Evolutionary conservation across 2,329 filamentous ascomycete species (phyloP), one percentile per base, ranked within the genome.

Genomic region (Aspergillus sp.): DNA sequence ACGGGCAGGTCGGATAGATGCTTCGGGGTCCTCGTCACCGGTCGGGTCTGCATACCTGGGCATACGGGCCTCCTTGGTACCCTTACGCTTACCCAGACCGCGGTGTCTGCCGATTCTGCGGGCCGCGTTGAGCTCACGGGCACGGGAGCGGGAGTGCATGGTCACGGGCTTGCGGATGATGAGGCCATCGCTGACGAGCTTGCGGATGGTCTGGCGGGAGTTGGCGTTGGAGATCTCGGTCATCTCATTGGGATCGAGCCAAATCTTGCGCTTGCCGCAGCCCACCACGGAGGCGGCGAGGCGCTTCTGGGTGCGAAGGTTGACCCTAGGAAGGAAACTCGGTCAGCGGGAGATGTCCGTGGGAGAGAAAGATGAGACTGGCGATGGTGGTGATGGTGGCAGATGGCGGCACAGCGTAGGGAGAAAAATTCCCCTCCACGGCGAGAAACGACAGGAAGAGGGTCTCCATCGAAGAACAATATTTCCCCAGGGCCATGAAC

Each of bases 51-150:
- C 88, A 77, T 89, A 94, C 89, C 87, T 88, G 76, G 93, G 93
- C 94, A 99, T 99, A 88, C 94, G 91, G 77, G 94, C 93, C 78
- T 99, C 93, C 77, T 90, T 90, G 74, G 95, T 97, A 97, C 94
- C 95, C 93, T 99, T 99, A 81, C 94, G 91, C 91, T 99, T 99
- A 90, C 94, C 94, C 84, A 96, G 96, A 77, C 94, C 94, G 81
- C 94, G 89, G 86, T 99, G 94, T 81, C 94, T 87, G 76, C 94
- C 94, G 75, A 96, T 92, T 76, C 92, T 86, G 81, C 94, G 88
- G 77, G 94, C 89, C 64, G 90, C 89, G 79, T 89, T 96, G 78
- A 99, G 85, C 80, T 94, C 92, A 73, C 95, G 89, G 74, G 94
- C 94, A 75, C 94, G 91, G 72, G 90, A 87, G 81, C 95, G 90